These are phyloP conservation scores for Tolypocladium cylindrosporum DNA, from an alignment of 2,329 filamentous ascomycete genomes.

Conservation along the genomic window DNA sequence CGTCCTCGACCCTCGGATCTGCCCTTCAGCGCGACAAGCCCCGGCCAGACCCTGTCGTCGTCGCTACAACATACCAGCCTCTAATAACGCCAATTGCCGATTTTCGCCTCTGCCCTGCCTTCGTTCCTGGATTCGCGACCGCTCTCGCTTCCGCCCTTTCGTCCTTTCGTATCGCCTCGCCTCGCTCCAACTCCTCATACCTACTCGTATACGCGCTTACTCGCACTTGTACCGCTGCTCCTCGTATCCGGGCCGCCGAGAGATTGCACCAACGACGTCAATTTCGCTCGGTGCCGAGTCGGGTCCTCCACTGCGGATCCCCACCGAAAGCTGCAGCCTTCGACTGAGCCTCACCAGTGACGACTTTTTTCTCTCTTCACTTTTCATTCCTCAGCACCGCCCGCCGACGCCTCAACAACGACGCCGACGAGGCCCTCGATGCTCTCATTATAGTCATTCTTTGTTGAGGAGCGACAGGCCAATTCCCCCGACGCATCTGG, in stretches of 20 bases:
- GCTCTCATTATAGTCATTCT: neutral
- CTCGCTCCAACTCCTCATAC: neutral
- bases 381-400: neutral
- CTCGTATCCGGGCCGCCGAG: neutral
- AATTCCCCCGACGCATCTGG: neutral
- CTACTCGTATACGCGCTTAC: neutral
- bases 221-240: neutral
- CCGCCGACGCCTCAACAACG: neutral
- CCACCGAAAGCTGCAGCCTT: neutral
- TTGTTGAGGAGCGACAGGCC: neutral
- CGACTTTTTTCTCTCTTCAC: neutral
- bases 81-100: neutral
- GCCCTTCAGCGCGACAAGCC: neutral
- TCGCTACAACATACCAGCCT: neutral
- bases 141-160: neutral
- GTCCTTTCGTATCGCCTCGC: neutral
- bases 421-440: neutral
- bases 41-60: neutral
- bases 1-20: neutral
- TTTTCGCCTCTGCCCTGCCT: neutral
- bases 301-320: neutral
- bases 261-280: neutral
- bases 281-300: too few species aligned
- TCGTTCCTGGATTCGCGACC: neutral
- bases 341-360: neutral